phyloP scores from a whole-genome alignment of 306 rosid genomes.

The Castanopsis chinensis region DNA sequence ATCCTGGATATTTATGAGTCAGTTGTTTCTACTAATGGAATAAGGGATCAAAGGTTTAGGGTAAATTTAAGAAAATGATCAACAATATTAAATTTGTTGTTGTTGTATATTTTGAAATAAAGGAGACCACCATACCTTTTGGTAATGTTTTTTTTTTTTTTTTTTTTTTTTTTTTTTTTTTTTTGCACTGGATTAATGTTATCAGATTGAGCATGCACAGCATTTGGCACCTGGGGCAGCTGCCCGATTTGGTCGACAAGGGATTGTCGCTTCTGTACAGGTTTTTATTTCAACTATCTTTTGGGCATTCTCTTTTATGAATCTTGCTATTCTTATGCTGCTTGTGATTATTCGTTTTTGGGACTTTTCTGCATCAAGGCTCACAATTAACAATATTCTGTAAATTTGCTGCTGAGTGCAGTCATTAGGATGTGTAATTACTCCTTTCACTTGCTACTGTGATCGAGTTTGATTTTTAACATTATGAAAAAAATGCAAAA shows the following conservation, averaged over 20 bases:
- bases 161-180: background rate
- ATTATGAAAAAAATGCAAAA: background rate
- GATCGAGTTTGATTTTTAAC: background rate
- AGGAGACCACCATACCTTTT: constrained; percentile 3
- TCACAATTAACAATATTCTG: background rate
- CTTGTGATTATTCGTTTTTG: background rate
- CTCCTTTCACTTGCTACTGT: background rate
- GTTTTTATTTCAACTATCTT: constrained; percentile 32
- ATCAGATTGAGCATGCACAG: constrained; percentile 93
- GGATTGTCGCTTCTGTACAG: constrained; percentile 81
- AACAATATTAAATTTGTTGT: background rate
- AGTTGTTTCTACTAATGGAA: constrained; percentile 59
- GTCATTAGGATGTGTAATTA: background rate
- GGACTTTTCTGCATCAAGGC: background rate
- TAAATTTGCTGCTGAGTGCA: background rate
- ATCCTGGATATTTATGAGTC: constrained; percentile 62
- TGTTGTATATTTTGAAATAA: background rate
- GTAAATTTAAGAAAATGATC: constrained; percentile 35
- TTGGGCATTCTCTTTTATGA: background rate
- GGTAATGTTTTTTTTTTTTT: background rate
- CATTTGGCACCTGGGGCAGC: constrained; percentile 71
- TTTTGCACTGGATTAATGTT: constrained; percentile 18
- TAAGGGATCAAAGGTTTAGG: constrained; percentile 80
- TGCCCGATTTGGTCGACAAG: constrained; percentile 53
- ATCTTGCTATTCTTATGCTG: constrained; percentile 1